Evolutionary conservation across 2,329 filamentous ascomycete species (phyloP).

Genomic region (Rhinocladiella mackenziei): DNA sequence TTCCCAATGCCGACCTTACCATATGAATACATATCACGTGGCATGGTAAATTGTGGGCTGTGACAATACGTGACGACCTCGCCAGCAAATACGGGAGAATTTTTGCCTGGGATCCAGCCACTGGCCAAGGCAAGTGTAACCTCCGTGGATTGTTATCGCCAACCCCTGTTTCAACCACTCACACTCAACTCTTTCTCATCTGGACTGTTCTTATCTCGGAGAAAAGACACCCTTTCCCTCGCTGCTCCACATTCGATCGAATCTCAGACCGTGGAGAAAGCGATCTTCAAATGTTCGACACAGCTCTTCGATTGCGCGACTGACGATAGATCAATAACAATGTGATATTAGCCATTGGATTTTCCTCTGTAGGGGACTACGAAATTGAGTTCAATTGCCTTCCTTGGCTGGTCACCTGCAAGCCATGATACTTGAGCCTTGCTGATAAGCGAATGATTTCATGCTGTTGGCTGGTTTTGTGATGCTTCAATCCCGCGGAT

Average conservation of each 20-base stretch:
- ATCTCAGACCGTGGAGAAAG: slow-evolving; percentile 16
- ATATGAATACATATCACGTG: background rate
- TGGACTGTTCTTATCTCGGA: slow-evolving; percentile 12
- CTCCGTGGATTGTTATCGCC: slow-evolving; percentile 20
- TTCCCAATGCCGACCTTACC: too few relatives aligned
- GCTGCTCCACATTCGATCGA: slow-evolving; percentile 6
- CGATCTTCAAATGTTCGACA: slow-evolving; percentile 8
- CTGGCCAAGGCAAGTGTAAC: too few relatives aligned
- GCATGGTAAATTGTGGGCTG: too few relatives aligned
- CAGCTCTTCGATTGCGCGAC: background rate
- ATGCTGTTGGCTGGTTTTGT: slow-evolving; percentile 7
- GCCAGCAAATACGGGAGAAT: background rate
- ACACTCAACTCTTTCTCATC: background rate
- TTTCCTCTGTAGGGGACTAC: background rate
- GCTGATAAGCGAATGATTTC: slow-evolving; percentile 11
- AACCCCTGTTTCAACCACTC: slow-evolving; percentile 12
- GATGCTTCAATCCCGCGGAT: slow-evolving; percentile 15
- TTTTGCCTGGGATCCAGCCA: too few relatives aligned
- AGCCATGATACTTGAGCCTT: slow-evolving; percentile 12
- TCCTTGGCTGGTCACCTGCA: too few relatives aligned
- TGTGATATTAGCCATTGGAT: slow-evolving; percentile 17
- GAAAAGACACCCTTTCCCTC: background rate
- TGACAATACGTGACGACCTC: slow-evolving; percentile 11
- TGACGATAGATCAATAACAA: slow-evolving; percentile 18
- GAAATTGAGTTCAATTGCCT: too few relatives aligned